Conservation (phyloP, 1,284 basidiomycete species). For the Exobasidium cylindrosporum region DNA sequence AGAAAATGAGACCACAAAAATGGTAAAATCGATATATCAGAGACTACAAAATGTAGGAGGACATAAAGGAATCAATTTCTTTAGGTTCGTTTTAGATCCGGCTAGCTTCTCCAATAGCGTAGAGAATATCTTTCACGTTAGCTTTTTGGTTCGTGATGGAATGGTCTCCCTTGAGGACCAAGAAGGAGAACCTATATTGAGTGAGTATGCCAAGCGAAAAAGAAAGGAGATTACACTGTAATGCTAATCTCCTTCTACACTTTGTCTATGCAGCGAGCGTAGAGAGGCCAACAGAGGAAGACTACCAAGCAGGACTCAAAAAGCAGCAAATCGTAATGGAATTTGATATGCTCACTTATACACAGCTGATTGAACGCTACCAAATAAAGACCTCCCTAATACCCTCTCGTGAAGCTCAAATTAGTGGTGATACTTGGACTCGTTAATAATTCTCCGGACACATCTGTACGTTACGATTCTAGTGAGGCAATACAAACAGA, state of each 20-base stretch:
- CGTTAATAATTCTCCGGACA: too few relatives aligned
- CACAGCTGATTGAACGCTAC: conserved; percentile 77
- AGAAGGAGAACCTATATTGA: conserved; percentile 68
- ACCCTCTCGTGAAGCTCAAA: conserved; percentile 36
- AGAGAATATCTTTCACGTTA: conserved; percentile 88
- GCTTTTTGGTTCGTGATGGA: conserved; percentile 82
- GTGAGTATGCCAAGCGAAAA: conserved; percentile 60
- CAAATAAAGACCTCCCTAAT: conserved; percentile 64
- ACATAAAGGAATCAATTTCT: conserved; percentile 65
- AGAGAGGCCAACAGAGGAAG: conserved; percentile 58
- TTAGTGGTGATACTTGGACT: not conserved
- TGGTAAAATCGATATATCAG: conserved; percentile 52
- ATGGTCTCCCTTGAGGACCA: conserved; percentile 65
- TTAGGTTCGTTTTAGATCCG: conserved; percentile 80
- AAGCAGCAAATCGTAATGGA: conserved; percentile 81
- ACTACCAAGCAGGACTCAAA: conserved; percentile 65
- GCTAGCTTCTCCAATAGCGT: conserved; percentile 83
- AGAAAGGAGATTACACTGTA: too few relatives aligned
- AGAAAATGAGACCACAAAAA: conserved; percentile 39
- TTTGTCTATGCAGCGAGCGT: conserved; percentile 13
- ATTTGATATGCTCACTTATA: conserved; percentile 77
- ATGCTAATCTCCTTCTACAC: too few relatives aligned
- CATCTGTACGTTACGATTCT: too few relatives aligned
- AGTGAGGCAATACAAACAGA: too few relatives aligned
- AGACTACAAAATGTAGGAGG: conserved; percentile 58